Conservation (phyloP, 306 rosid genomes). For the Lupinus albus region DNA sequence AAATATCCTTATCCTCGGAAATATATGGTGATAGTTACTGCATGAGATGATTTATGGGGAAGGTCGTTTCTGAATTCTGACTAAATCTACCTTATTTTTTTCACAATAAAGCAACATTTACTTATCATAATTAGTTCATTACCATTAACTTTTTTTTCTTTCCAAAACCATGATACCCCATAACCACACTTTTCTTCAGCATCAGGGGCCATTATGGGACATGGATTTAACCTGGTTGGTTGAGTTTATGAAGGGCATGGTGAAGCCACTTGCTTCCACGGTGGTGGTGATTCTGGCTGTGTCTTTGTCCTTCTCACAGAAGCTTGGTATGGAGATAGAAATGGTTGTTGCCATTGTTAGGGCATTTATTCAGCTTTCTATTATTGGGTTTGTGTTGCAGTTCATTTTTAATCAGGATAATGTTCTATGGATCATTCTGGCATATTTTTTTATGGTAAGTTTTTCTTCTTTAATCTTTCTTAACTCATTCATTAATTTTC, state of each 20-base stretch:
- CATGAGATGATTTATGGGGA: too few species aligned
- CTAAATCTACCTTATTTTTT: not conserved
- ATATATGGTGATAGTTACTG: too few species aligned
- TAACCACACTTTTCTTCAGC: conserved; percentile 39
- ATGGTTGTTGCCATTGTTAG: conserved; percentile 71
- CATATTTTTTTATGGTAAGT: conserved; percentile 88
- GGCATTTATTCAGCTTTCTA: conserved; percentile 83
- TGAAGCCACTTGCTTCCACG: conserved; percentile 69
- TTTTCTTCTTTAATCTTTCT: not conserved
- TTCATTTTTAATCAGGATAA: conserved; percentile 77
- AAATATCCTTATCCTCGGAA: too few species aligned
- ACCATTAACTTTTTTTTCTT: conserved; percentile 28
- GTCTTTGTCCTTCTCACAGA: conserved; percentile 63
- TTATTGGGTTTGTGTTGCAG: conserved; percentile 86
- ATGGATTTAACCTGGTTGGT: conserved; percentile 59
- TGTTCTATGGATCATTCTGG: conserved; percentile 73
- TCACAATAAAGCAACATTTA: not conserved
- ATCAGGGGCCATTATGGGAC: not conserved
- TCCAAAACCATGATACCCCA: not conserved
- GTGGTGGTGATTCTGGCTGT: conserved; percentile 69
- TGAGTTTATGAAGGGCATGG: conserved; percentile 74
- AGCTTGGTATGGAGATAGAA: conserved; percentile 70
- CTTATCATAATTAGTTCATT: not conserved
- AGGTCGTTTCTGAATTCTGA: conserved; percentile 28
- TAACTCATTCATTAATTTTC: not conserved